Base-by-base conservation (phyloP, 2,329 filamentous ascomycete species). In the Aulographum hederae region DNA sequence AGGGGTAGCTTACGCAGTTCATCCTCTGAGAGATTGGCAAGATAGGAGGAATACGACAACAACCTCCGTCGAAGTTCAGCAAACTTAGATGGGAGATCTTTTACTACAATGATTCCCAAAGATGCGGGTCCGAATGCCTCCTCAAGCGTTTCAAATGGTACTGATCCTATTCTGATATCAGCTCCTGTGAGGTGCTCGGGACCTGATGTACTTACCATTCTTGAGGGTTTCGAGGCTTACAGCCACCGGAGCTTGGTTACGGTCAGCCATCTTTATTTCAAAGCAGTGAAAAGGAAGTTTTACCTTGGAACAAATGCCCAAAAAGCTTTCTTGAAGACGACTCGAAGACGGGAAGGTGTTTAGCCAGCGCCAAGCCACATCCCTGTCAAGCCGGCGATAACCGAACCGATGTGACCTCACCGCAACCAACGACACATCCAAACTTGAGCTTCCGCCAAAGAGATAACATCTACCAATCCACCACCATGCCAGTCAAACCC, bases 21-120 rank as follows among this genome's bases (percentile, higher is more conserved):
- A 11, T 67, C 55, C 17, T 66, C 55, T 4, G 82, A 67, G 4
- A 95, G 64, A 39, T 84, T 84, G 20, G 80, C 89, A 25, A 95
- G 70, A 48, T 91, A 89, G 0, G 82, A 92, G 3, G 84, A 73
- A 49, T 89, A 89, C 0, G 81, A 89, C 5, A 98, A 65, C 2
- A 91, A 67, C 37, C 68, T 67, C 36, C 68, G 68, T 37, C 89
- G 70, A 27, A 94, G 58, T n/a, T 65, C 55, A 11, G 66, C 54
- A 44, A 92, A 98, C 32, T 70, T 61, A 4, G 63, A 39, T 0
- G 84, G 80, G 0, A 95, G 69, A 48, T 84, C 80, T 48, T 78
- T 82, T 30, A 98, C 85, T n/a, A 95, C 61, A 34, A 98, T 75
- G 32, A 98, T 93, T 0, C 89, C 89, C 10, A 95, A 62, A 2